Conservation (phyloP, 2,329 filamentous ascomycete species). For the Diaporthe ampelina region DNA sequence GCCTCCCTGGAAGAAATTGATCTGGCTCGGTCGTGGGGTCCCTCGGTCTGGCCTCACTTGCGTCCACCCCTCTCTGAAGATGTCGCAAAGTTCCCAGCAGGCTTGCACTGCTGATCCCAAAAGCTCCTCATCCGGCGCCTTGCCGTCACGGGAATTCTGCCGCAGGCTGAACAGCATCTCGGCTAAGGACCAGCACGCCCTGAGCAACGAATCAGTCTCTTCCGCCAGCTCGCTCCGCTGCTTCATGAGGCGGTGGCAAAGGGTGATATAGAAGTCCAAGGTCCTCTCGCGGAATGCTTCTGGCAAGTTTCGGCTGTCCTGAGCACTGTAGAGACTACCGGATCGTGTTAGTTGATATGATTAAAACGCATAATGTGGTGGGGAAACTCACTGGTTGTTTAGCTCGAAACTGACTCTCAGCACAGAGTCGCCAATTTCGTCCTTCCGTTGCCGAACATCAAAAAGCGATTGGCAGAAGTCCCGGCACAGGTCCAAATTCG, state of each 20-base stretch:
- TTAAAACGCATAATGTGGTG: not conserved
- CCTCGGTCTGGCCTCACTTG: slow-evolving; percentile 88
- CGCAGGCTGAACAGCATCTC: slow-evolving; percentile 94
- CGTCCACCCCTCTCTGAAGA: slow-evolving; percentile 93
- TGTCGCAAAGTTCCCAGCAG: slow-evolving; percentile 94
- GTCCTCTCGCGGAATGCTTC: slow-evolving; percentile 91
- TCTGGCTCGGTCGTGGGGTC: slow-evolving; percentile 86
- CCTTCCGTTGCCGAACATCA: slow-evolving; percentile 82
- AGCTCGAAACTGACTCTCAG: slow-evolving; percentile 93
- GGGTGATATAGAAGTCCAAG: slow-evolving; percentile 92
- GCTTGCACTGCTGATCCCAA: slow-evolving; percentile 90
- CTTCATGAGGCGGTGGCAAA: slow-evolving; percentile 97
- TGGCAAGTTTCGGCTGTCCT: slow-evolving; percentile 82
- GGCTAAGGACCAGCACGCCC: slow-evolving; percentile 89
- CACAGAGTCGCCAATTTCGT: slow-evolving; percentile 87
- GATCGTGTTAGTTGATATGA: slow-evolving; percentile 45
- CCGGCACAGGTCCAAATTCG: slow-evolving; percentile 87
- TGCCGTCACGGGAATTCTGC: slow-evolving; percentile 83
- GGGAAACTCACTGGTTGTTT: slow-evolving; percentile 80
- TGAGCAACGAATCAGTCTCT: slow-evolving; percentile 86
- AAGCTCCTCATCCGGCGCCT: slow-evolving; percentile 83
- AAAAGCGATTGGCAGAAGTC: slow-evolving; percentile 95
- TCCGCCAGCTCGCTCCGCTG: slow-evolving; percentile 83
- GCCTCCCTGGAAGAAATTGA: slow-evolving; percentile 73
- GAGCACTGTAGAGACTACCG: slow-evolving; percentile 84